Conservation (phyloP, 495 filamentous ascomycete genomes). For the Barbatosphaeria neglecta region DNA sequence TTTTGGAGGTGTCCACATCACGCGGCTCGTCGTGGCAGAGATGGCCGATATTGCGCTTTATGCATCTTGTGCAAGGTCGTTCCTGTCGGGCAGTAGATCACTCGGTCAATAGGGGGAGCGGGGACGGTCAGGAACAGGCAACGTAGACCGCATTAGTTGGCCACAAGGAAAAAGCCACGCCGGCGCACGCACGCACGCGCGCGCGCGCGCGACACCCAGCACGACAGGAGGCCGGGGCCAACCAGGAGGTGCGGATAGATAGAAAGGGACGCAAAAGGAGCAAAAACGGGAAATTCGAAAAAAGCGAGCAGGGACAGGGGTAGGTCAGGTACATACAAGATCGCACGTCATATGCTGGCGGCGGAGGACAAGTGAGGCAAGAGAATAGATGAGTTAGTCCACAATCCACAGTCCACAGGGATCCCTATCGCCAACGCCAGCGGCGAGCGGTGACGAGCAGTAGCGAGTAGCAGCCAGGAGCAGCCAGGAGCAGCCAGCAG, state of each 20-base stretch:
- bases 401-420: constrained; percentile 5
- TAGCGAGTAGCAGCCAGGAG: not conserved
- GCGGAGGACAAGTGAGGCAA: not conserved
- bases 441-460: no score
- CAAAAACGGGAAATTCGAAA: not conserved
- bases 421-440: constrained; percentile 16
- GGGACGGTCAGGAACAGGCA: not conserved
- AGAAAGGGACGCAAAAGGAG: not conserved
- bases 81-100: constrained; percentile 42
- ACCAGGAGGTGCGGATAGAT: not conserved
- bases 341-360: constrained; percentile 98
- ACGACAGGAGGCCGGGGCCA: not conserved
- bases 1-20: constrained; percentile 54
- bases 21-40: constrained; percentile 96
- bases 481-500: not conserved
- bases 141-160: not conserved
- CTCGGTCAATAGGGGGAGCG: not conserved
- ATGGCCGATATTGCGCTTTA: constrained; percentile 98
- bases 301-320: constrained; percentile 10
- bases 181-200: not conserved
- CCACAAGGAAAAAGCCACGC: constrained; percentile 1
- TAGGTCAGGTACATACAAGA: constrained; percentile 65
- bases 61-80: constrained; percentile 91
- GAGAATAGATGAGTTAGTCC: constrained; percentile 1
- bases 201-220: not conserved